Conservation (phyloP, 306 rosid species). For the Pachyrhizus erosus region DNA sequence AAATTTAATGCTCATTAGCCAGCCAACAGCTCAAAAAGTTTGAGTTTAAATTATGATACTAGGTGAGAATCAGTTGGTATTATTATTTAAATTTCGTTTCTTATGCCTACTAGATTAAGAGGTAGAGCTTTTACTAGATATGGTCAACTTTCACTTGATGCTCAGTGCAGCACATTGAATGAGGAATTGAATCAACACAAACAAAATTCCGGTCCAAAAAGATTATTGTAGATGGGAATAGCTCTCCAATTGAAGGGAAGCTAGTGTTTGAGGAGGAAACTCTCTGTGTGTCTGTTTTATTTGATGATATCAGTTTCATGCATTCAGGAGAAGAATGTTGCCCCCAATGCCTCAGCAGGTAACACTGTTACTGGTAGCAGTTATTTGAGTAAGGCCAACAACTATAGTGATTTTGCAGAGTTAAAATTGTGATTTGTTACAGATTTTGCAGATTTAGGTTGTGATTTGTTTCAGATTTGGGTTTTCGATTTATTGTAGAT, state of each 20-base stretch:
- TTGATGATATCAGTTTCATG: background rate
- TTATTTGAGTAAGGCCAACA: background rate
- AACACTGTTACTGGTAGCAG: background rate
- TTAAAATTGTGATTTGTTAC: too few relatives aligned
- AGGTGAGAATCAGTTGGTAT: background rate
- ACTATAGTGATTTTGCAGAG: too few relatives aligned
- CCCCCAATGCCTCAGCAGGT: background rate
- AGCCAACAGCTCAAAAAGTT: conserved; percentile 17
- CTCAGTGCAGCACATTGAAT: background rate
- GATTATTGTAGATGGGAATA: background rate
- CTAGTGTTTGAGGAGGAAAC: background rate
- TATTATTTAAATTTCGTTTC: background rate
- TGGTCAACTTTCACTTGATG: background rate
- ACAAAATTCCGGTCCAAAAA: background rate
- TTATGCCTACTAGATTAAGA: background rate
- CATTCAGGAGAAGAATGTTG: background rate
- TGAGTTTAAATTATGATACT: background rate
- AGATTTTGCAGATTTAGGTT: too few relatives aligned
- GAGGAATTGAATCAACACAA: background rate
- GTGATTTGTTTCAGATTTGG: too few relatives aligned
- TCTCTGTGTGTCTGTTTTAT: background rate
- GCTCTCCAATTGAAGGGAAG: background rate
- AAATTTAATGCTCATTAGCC: conserved; percentile 33
- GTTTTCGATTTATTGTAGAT: too few relatives aligned
- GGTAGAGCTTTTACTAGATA: background rate